These are phyloP conservation scores for Coelastrella sp. DNA, from an alignment of 139 green algal genomes.

Conservation along the genomic window DNA sequence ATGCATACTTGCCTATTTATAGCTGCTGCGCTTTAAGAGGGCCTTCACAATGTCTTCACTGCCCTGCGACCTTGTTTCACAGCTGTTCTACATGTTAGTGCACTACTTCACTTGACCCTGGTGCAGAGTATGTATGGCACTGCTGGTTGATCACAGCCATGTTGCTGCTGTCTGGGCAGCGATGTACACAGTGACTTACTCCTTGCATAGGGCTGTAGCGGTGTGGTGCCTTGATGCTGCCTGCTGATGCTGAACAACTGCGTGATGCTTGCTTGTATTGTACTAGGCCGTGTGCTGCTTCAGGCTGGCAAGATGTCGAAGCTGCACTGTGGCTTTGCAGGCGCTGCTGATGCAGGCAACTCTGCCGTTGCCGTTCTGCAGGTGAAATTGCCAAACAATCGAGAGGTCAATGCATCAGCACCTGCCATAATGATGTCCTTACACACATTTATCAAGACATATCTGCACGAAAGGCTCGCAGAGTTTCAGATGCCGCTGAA, in stretches of 20 bases:
- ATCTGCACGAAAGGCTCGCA: too few relatives aligned
- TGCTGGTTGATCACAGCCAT: not conserved
- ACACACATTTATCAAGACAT: too few relatives aligned
- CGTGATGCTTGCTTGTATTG: not conserved
- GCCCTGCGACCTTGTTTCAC: too few relatives aligned
- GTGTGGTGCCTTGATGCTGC: not conserved
- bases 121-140: too few relatives aligned
- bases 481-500: too few relatives aligned
- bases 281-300: not conserved
- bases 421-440: too few relatives aligned
- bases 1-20: not conserved
- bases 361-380: constrained; percentile 21
- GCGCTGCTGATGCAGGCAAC: constrained; percentile 17
- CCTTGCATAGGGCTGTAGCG: constrained; percentile 27
- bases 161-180: not conserved
- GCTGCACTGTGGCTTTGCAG: constrained; percentile 9
- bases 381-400: not conserved
- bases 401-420: too few relatives aligned
- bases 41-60: not conserved
- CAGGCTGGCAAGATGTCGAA: not conserved
- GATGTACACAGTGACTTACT: not conserved
- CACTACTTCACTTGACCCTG: too few relatives aligned
- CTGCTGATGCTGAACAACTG: not conserved
- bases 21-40: not conserved
- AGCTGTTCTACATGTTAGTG: too few relatives aligned